Evolutionary conservation across 1,284 basidiomycete genomes (phyloP), one percentile per base, ranked within the genome.

Genomic region (Crepidotus sp.): DNA sequence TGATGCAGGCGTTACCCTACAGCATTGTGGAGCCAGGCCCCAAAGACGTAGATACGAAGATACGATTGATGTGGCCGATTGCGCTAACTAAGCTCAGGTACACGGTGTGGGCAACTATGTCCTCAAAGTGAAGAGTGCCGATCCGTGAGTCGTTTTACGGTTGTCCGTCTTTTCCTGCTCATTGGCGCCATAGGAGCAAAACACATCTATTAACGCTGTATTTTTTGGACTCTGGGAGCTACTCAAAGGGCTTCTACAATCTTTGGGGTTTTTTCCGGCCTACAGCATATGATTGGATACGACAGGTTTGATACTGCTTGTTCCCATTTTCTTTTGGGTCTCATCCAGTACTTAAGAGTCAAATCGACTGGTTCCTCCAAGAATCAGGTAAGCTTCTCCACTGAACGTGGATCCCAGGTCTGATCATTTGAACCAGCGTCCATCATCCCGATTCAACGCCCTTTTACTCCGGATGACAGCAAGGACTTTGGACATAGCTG

Each of bases 201-300:
- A 90, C 80, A 1, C 88, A 93, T 52, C 68, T 96, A 7, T 71
- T 95, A 47, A 93, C 89, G 0, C 62, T 98, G 3, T 98, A 97
- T 65, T 91, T 97, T 70, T 67, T 98, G 49, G 94, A 98, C 62
- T 93, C 92, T 1, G 89, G 90, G 14, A 68, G 79, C 0, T 90
- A 90, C 59, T 70, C 77, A 17, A 74, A 66, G 46, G 77, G 75
- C 2, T 63, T 71, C 36, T 59, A 70, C 21, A 74, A 81, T 54
- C 79, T 69, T 64, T 73, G 73, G 51, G 80, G 79, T 0, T 74
- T 71, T 48, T 74, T 80, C 58, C 68, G 62, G 26, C 73, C 78
- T 0, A 76, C 76, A 0, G 80, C 81, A 46, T 92, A 91, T 56
- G 90, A 93, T 59, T 93, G 80, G 68, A 78, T 93, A 49, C 83